Conservation (phyloP, 1,284 basidiomycete species). For the Caloboletus firmus region DNA sequence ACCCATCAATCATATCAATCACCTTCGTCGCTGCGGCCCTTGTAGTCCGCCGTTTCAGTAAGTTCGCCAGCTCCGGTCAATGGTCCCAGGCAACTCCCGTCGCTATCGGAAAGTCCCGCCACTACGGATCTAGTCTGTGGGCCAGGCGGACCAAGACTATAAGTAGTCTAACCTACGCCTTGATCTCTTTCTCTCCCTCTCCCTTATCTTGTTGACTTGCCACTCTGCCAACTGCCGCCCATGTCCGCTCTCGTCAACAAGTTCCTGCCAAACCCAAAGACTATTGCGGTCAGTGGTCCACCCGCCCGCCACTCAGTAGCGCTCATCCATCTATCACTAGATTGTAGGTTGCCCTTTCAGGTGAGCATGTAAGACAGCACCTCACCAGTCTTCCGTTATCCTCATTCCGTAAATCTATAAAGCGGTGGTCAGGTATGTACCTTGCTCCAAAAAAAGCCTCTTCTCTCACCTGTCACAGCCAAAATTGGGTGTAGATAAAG, state of each 20-base stretch:
- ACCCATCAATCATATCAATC: background rate
- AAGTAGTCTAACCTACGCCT: slow-evolving; percentile 14
- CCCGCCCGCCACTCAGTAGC: background rate
- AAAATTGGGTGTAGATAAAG: slow-evolving; percentile 85
- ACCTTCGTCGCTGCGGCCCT: background rate
- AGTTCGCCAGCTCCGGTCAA: too few relatives aligned
- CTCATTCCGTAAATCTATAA: slow-evolving; percentile 24
- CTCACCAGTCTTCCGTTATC: background rate
- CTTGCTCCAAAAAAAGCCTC: background rate
- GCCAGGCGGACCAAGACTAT: background rate
- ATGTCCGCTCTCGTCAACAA: slow-evolving; percentile 33
- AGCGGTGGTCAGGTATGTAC: slow-evolving; percentile 57
- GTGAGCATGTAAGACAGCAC: slow-evolving; percentile 36
- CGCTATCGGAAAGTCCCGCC: slow-evolving; percentile 8
- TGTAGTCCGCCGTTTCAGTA: too few relatives aligned
- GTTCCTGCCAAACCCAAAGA: slow-evolving; percentile 69
- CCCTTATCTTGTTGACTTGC: background rate
- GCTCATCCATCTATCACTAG: slow-evolving; percentile 36
- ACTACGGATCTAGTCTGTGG: background rate
- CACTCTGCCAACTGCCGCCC: background rate
- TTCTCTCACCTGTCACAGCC: slow-evolving; percentile 42
- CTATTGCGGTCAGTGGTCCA: slow-evolving; percentile 38
- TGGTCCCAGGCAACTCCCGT: background rate
- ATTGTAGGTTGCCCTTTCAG: slow-evolving; percentile 77
- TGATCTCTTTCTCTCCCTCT: background rate